Conservation (phyloP, 805 yeast genomes). For the Candida glaebosa region DNA sequence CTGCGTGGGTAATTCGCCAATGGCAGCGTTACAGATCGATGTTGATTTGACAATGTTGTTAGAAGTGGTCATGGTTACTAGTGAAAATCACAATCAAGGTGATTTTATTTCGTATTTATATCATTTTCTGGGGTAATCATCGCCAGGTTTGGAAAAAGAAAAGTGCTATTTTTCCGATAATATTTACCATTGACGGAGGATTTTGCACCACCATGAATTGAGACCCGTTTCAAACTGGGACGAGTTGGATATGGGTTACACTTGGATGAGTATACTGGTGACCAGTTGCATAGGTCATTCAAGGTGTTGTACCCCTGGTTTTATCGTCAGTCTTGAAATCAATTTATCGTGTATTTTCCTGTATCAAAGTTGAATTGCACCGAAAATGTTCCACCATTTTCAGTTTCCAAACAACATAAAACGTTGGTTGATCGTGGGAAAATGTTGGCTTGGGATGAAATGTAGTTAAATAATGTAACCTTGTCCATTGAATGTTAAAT, state of each 20-base stretch:
- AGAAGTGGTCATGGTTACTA: constrained; percentile 19
- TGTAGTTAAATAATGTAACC: no score
- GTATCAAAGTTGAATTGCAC: neutral
- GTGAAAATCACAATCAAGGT: neutral
- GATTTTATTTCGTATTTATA: constrained; percentile 1
- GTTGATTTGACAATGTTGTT: constrained; percentile 15
- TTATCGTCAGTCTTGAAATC: no score
- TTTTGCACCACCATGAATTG: no score
- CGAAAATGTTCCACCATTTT: neutral
- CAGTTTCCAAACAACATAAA: no score
- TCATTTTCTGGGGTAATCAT: neutral
- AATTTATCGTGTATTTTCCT: neutral
- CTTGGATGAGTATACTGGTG: no score
- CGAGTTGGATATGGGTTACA: no score
- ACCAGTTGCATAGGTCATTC: no score
- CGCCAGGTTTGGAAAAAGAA: neutral
- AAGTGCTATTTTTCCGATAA: constrained; percentile 4
- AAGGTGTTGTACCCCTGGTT: no score
- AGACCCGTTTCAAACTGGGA: no score
- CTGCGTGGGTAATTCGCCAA: constrained; percentile 38
- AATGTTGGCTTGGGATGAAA: no score
- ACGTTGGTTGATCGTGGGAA: neutral
- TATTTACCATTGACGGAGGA: neutral
- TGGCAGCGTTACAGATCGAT: constrained; percentile 29
- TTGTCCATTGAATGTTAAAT: no score